phyloP scores from a whole-genome alignment of 352 stramenopile species.

The Elongisporangium senticosum region DNA sequence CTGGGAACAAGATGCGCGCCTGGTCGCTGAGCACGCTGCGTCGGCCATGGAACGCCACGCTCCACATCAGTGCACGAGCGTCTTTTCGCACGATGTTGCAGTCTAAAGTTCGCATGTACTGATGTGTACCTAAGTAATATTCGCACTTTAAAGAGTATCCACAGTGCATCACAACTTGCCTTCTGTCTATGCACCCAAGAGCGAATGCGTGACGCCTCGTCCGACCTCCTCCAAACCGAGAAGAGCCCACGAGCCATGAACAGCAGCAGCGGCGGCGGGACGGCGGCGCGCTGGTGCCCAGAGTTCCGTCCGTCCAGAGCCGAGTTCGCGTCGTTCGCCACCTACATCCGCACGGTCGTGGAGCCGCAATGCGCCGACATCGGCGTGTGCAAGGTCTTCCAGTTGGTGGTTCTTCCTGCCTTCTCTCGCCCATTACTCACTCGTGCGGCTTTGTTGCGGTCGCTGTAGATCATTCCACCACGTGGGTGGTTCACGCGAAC shows the following conservation, averaged over 20 bases:
- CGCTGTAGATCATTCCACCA: conserved; percentile 56
- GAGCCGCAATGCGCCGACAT: conserved; percentile 69
- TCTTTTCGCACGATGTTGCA: background rate
- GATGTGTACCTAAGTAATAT: background rate
- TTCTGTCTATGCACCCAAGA: background rate
- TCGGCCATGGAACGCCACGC: conserved; percentile 26
- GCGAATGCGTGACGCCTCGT: background rate
- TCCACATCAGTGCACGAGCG: conserved; percentile 33
- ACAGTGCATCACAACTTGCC: background rate
- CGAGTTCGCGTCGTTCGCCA: conserved; percentile 83
- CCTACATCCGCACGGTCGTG: conserved; percentile 81
- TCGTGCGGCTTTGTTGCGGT: conserved; percentile 1
- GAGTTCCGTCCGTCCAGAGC: conserved; percentile 79
- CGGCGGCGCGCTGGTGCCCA: conserved; percentile 44
- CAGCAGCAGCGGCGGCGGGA: background rate
- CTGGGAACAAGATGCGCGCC: conserved; percentile 49
- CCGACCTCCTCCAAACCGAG: background rate
- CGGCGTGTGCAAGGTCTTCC: conserved; percentile 86
- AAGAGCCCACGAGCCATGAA: background rate
- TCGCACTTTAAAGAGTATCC: background rate
- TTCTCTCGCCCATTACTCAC: background rate
- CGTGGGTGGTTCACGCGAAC: conserved; percentile 68
- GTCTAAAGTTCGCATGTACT: background rate
- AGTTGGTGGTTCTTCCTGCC: background rate
- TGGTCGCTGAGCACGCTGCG: conserved; percentile 27